phyloP scores from a whole-genome alignment of 441 rosid species.

The Gossypium gossypioides region DNA sequence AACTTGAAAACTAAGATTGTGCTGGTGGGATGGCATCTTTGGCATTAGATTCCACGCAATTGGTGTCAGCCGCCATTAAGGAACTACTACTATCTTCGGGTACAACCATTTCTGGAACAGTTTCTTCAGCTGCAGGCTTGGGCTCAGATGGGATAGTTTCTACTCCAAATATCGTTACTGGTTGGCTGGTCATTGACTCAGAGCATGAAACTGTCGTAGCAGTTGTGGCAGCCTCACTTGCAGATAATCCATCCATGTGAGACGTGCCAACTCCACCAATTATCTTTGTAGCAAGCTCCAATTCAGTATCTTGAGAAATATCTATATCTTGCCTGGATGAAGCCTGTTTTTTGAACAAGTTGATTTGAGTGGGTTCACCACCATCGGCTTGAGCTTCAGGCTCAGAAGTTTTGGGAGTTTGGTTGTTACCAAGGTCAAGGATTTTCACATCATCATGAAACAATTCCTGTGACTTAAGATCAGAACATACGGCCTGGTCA shows the following conservation, averaged over 20 bases:
- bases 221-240: constrained; percentile 3
- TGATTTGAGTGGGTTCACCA: constrained; percentile 17
- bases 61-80: constrained; percentile 9
- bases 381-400: constrained; percentile 13
- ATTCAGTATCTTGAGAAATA: constrained; percentile 16
- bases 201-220: constrained; percentile 15
- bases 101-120: constrained; percentile 17
- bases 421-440: constrained; percentile 15
- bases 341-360: constrained; percentile 20
- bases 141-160: constrained; percentile 21
- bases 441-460: not conserved
- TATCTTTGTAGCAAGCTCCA: constrained; percentile 28
- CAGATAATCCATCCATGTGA: constrained; percentile 12
- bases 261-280: constrained; percentile 16
- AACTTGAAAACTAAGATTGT: not conserved
- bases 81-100: constrained; percentile 19
- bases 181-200: constrained; percentile 20
- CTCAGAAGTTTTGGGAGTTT: constrained; percentile 16
- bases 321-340: constrained; percentile 19
- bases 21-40: constrained; percentile 9
- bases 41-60: constrained; percentile 1
- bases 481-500: constrained; percentile 21
- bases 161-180: constrained; percentile 18
- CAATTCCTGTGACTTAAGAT: constrained; percentile 16
- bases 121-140: constrained; percentile 20